Evolutionary conservation across 1,284 basidiomycete genomes (phyloP).

Genomic region (Microbotryomycetes sp.): DNA sequence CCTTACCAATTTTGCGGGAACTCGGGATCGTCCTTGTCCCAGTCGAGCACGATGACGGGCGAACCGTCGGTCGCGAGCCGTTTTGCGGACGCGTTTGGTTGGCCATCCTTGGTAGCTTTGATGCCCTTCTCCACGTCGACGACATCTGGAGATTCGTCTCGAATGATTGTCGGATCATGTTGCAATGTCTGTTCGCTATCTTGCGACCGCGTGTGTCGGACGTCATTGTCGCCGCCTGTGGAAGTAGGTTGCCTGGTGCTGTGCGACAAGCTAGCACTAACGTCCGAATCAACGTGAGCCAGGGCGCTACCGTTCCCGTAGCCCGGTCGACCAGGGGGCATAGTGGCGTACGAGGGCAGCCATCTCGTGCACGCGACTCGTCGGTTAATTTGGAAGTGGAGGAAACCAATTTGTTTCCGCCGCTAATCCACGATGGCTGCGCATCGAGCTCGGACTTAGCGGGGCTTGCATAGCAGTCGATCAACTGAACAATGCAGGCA

Average conservation of each 20-base stretch:
- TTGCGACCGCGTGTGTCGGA: not conserved
- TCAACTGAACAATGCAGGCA: too few relatives aligned
- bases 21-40: constrained; percentile 39
- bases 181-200: not conserved
- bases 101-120: not conserved
- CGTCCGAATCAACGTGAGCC: not conserved
- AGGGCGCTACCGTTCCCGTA: not conserved
- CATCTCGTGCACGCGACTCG: too few relatives aligned
- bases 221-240: not conserved
- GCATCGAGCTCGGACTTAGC: too few relatives aligned
- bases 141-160: too few relatives aligned
- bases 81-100: not conserved
- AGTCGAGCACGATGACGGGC: constrained; percentile 46
- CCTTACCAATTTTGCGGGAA: constrained; percentile 41
- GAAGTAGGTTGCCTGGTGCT: too few relatives aligned
- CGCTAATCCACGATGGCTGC: too few relatives aligned
- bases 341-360: too few relatives aligned
- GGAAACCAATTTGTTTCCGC: too few relatives aligned
- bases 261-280: not conserved
- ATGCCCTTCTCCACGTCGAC: not conserved
- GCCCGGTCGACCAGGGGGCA: too few relatives aligned
- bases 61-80: not conserved
- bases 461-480: too few relatives aligned
- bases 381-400: too few relatives aligned
- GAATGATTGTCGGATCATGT: too few relatives aligned